Conservation (phyloP, 192 early-diverging fungal genomes). For the Haplosporangium gracile region DNA sequence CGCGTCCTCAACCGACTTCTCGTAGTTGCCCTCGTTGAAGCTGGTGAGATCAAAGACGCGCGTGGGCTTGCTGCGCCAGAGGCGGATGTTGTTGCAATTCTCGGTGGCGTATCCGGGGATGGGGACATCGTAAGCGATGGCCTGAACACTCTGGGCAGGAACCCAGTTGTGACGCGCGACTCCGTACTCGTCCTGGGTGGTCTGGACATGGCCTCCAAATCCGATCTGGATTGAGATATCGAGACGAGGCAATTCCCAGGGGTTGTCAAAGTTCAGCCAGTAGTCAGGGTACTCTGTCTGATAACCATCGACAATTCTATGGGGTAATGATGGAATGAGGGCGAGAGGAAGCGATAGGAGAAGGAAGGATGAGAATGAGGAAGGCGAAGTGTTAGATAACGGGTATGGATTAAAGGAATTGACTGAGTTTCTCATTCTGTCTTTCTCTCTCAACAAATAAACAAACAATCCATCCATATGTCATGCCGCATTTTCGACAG, state of each 20-base stretch:
- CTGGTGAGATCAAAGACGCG: slow-evolving; percentile 88
- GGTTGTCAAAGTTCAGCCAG: slow-evolving; percentile 97
- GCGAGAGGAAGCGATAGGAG: neutral
- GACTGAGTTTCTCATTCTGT: neutral
- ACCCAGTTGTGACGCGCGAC: slow-evolving; percentile 85
- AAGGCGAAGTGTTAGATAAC: neutral
- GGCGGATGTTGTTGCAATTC: slow-evolving; percentile 96
- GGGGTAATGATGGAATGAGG: neutral
- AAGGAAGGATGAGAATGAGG: neutral
- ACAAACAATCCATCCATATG: neutral
- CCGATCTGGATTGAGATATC: slow-evolving; percentile 92
- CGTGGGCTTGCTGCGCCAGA: slow-evolving; percentile 96
- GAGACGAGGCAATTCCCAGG: slow-evolving; percentile 96
- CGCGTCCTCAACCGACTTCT: slow-evolving; percentile 92
- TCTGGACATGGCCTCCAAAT: slow-evolving; percentile 91
- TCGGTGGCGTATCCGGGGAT: slow-evolving; percentile 97
- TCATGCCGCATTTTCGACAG: neutral
- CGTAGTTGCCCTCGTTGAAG: slow-evolving; percentile 94
- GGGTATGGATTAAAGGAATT: neutral
- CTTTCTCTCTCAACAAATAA: neutral
- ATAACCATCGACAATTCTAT: slow-evolving; percentile 90
- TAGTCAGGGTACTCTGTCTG: slow-evolving; percentile 96
- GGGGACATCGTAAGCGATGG: slow-evolving; percentile 96
- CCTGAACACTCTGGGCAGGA: slow-evolving; percentile 86
- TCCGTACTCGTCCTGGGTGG: slow-evolving; percentile 74